phyloP scores from a whole-genome alignment of 2,329 filamentous ascomycete species.

The Pestalotiopsis sp. region DNA sequence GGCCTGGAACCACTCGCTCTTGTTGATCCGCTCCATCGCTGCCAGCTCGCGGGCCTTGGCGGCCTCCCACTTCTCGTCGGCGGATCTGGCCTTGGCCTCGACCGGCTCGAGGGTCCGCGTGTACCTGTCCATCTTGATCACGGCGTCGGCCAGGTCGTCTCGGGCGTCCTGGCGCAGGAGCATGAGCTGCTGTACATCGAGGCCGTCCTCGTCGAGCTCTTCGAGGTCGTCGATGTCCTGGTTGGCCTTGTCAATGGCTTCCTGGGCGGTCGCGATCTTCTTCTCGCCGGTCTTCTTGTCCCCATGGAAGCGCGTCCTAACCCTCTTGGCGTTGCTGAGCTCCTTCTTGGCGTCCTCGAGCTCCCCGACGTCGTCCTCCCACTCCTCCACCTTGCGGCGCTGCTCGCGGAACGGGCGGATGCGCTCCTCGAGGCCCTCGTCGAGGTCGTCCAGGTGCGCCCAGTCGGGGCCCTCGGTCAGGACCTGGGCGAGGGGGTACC shows the following conservation, averaged over 20 bases:
- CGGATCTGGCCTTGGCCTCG: background rate
- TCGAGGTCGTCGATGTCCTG: background rate
- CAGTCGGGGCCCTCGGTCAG: background rate
- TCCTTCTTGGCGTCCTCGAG: background rate
- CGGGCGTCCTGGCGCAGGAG: background rate
- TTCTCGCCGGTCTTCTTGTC: background rate
- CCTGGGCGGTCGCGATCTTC: background rate
- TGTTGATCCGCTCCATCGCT: background rate
- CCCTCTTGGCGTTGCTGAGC: background rate
- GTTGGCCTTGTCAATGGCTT: background rate
- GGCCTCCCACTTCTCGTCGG: background rate
- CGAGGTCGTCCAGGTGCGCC: background rate
- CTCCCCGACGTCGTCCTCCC: background rate
- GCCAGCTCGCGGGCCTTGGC: background rate
- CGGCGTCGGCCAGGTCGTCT: background rate
- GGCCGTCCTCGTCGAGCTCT: background rate
- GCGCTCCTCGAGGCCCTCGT: background rate
- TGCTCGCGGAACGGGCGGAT: background rate
- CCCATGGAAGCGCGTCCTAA: background rate
- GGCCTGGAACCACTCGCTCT: background rate
- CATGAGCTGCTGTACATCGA: background rate
- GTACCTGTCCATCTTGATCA: background rate
- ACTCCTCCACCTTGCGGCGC: background rate
- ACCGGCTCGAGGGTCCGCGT: background rate
- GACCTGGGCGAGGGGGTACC: background rate